Conservation (phyloP, 2,329 filamentous ascomycete genomes). For the Madurella fahalii region DNA sequence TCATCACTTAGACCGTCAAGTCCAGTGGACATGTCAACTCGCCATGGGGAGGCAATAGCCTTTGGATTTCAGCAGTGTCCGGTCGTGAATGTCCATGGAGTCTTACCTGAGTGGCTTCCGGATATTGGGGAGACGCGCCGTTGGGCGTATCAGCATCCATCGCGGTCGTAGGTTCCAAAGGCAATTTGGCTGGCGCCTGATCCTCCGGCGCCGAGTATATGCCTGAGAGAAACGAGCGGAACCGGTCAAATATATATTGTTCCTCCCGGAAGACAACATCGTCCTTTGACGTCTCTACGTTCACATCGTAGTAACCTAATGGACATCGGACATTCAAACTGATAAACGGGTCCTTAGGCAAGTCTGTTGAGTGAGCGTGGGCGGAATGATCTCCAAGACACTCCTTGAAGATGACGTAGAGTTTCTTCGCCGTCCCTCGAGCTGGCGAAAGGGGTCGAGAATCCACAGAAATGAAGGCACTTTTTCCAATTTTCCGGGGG, state of each 20-base stretch:
- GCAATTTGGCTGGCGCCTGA: not conserved
- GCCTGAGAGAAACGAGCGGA: constrained; percentile 41
- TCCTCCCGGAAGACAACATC: constrained; percentile 65
- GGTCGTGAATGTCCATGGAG: not conserved
- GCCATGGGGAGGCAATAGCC: constrained; percentile 3
- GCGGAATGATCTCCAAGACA: constrained; percentile 36
- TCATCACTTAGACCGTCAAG: constrained; percentile 12
- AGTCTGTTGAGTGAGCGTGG: not conserved
- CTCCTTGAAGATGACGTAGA: constrained; percentile 51
- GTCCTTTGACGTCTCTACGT: constrained; percentile 68
- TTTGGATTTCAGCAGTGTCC: constrained; percentile 5
- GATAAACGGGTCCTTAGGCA: constrained; percentile 55
- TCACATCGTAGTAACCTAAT: constrained; percentile 62
- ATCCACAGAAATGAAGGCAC: constrained; percentile 65
- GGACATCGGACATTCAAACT: constrained; percentile 61
- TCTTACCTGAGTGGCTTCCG: constrained; percentile 2
- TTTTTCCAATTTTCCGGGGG: constrained; percentile 41
- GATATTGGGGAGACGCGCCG: not conserved
- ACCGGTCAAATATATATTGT: constrained; percentile 39
- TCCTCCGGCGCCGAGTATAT: constrained; percentile 32
- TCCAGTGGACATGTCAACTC: constrained; percentile 22
- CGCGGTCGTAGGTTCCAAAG: not conserved
- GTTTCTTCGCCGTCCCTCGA: constrained; percentile 56
- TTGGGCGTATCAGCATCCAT: not conserved
- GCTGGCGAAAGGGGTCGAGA: constrained; percentile 56